These are phyloP conservation scores for Laburnicola sp. DNA, from an alignment of 2,329 filamentous ascomycete species.

Conservation along the genomic window DNA sequence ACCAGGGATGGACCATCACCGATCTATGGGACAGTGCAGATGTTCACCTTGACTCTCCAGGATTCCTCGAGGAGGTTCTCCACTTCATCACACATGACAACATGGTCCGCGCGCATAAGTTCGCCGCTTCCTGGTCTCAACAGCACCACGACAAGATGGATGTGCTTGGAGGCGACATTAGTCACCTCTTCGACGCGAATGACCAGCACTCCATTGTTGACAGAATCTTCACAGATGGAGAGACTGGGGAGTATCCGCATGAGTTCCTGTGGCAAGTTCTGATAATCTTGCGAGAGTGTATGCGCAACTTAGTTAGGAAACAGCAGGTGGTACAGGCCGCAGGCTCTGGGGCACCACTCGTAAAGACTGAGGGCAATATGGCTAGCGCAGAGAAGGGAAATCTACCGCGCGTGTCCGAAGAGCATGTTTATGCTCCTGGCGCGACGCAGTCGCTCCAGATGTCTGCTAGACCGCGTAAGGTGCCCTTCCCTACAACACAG, in stretches of 20 bases:
- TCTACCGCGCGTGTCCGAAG: background rate
- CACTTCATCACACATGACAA: constrained; percentile 33
- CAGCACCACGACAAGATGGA: constrained; percentile 25
- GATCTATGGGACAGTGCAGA: constrained; percentile 43
- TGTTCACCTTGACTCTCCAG: constrained; percentile 35
- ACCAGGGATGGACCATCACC: constrained; percentile 23
- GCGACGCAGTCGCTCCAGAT: background rate
- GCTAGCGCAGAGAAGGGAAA: background rate
- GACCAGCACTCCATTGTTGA: constrained; percentile 30
- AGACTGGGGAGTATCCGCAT: constrained; percentile 26
- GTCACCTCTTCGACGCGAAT: constrained; percentile 20
- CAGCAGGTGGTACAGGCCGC: constrained; percentile 3
- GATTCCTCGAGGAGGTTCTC: constrained; percentile 34
- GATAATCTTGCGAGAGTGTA: constrained; percentile 27
- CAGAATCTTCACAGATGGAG: constrained; percentile 33
- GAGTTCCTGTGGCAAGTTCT: constrained; percentile 36
- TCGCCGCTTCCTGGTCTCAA: constrained; percentile 27
- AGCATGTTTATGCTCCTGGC: background rate
- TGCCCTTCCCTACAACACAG: background rate
- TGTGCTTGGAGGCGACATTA: constrained; percentile 20
- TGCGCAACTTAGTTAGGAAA: constrained; percentile 12
- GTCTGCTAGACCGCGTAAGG: constrained; percentile 7
- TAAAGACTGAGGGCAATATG: background rate
- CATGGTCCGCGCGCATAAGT: constrained; percentile 19
- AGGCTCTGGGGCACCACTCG: constrained; percentile 1